Base-by-base conservation (phyloP, 169 alveolate genomes). In the Cryptosporidium canis region DNA sequence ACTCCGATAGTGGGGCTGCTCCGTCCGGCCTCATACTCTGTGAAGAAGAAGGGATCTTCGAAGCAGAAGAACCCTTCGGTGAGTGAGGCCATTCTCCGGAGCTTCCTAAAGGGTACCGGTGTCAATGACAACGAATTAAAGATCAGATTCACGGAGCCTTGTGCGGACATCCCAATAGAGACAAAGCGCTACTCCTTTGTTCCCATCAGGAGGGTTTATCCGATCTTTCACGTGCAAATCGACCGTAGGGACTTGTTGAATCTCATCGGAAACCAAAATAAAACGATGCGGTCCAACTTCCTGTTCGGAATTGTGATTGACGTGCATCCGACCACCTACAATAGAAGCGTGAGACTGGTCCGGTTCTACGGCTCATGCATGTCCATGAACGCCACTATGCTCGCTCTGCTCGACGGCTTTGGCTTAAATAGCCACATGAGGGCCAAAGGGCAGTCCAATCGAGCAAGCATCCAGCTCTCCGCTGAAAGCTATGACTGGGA, bases 401-500 rank as follows among this genome's bases (percentile, higher is more conserved):
- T n/a, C n/a, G n/a, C n/a, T n/a, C n/a, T n/a, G n/a, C n/a, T n/a
- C n/a, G n/a, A n/a, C n/a, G n/a, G n/a, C n/a, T n/a, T n/a, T n/a
- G n/a, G n/a, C n/a, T n/a, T n/a, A n/a, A n/a, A n/a, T n/a, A n/a
- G n/a, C n/a, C n/a, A n/a, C n/a, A n/a, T n/a, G n/a, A n/a, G n/a
- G n/a, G n/a, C n/a, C n/a, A n/a, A n/a, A n/a, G n/a, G n/a, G n/a
- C n/a, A n/a, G n/a, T n/a, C n/a, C n/a, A n/a, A n/a, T n/a, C n/a
- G n/a, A n/a, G n/a, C n/a, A n/a, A n/a, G n/a, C n/a, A n/a, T n/a
- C n/a, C n/a, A n/a, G n/a, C n/a, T n/a, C n/a, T n/a, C 48, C 7
- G 18, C 53, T 44, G 12, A 68, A 48, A 48, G 29, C 14, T 33
- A 90, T 18, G 85, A 83, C 27, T 29, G 85, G 29, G 24, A n/a